Evolutionary conservation across 768 basidiomycete species (phyloP), one percentile per base, ranked within the genome.

Genomic region (Termitomyces sp.): DNA sequence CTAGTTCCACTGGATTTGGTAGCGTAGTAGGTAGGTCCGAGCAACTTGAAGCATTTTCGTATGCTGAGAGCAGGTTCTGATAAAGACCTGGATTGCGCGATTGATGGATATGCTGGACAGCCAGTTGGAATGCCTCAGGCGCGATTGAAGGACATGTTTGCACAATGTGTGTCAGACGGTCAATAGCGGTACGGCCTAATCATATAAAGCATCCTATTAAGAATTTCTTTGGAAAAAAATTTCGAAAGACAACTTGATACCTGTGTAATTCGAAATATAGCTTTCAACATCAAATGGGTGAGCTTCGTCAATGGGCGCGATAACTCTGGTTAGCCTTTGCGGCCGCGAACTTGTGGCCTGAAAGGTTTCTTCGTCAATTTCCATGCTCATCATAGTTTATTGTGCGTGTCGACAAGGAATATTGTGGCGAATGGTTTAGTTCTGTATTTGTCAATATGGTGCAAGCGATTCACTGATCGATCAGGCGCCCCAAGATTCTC

Each of bases 231-330:
- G 18, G 8, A 41, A 7, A 24, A 24, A 1, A 18, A 24, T 10
- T 13, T 26, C 16, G 24, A 30, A 18, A 47, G 43, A 32, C 30
- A 18, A 58, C 26, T 26, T 3, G 5, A 30, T 33, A 90, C 92
- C 90, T 61, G 85, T 78, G 73, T 94, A 95, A 54, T 83, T 81
- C 44, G 86, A 75, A 58, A 87, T 84, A 69, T 92, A 90, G 43
- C 82, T 71, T 57, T 95, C 94, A 54, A 95, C 81, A 67, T 96
- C 93, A 67, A 93, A 94, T 4, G 93, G 91, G 66, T 94, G 92
- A 0, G 79, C 79, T 44, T 90, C 89, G 69, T 93, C 87, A 14
- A 94, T 79, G 13, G 74, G 72, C 2, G 79, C 79, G 22, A 77
- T 62, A 32, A 67, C 55, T 41, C 66, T 70, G 59, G 54, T 72